phyloP scores from a whole-genome alignment of 495 filamentous ascomycete genomes.

The Penicillium daleae region DNA sequence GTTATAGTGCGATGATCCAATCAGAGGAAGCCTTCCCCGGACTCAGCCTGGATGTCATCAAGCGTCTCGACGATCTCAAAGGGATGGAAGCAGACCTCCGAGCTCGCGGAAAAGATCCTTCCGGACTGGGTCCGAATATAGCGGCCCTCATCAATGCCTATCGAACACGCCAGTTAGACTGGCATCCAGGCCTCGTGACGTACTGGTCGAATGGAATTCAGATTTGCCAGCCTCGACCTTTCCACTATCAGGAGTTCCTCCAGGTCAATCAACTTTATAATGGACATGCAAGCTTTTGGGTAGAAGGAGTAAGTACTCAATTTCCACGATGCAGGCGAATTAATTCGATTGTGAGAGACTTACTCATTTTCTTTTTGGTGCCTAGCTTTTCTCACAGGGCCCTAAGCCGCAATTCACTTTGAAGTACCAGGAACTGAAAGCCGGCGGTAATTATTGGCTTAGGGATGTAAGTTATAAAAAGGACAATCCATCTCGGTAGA shows the following conservation, averaged over 20 bases:
- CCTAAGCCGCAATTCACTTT: background rate
- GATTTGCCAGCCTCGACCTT: constrained; percentile 6
- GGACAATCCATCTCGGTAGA: no score
- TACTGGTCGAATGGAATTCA: constrained; percentile 11
- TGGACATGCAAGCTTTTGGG: constrained; percentile 1
- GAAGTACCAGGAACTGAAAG: background rate
- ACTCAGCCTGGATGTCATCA: background rate
- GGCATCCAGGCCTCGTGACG: constrained; percentile 7
- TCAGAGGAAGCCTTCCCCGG: background rate
- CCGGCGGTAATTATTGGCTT: background rate
- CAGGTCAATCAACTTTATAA: constrained; percentile 2
- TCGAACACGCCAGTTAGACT: background rate
- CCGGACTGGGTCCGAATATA: background rate
- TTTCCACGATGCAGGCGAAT: background rate
- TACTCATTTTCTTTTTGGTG: background rate
- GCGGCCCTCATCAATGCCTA: background rate
- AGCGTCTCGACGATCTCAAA: background rate
- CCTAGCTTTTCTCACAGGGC: background rate
- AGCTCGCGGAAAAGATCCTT: background rate
- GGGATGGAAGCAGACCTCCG: background rate
- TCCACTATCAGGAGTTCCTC: constrained; percentile 7
- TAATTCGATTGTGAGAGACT: background rate
- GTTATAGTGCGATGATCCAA: background rate
- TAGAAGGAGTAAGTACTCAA: background rate
- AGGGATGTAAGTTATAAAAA: background rate